A percentile compares a stretch with the other conserved stretches of the same genome.
Evolutionary conservation across 306 rosid species (phyloP).

Genomic region (Sphenostylis stenocarpa): DNA sequence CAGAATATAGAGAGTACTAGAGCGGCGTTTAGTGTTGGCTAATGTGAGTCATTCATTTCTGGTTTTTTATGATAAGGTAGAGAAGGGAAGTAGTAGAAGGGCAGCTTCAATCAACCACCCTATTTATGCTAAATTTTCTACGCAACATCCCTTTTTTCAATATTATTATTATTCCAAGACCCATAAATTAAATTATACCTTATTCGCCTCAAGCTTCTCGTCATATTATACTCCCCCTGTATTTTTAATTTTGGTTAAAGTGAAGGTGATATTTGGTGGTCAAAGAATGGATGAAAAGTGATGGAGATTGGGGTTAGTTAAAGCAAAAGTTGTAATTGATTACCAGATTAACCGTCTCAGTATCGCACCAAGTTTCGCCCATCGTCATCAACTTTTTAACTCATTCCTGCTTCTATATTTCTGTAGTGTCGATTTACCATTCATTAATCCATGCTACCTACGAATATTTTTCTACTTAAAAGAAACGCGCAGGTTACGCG

Average conservation of each 20-base stretch:
- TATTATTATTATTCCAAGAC: not conserved
- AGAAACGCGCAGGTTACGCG: conserved; percentile 35
- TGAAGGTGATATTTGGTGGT: conserved; percentile 18
- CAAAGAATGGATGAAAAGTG: conserved; percentile 1
- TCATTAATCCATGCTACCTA: not conserved
- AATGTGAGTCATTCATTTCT: conserved; percentile 44
- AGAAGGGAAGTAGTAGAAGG: not conserved
- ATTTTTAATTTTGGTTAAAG: too few species aligned
- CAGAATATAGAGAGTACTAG: not conserved
- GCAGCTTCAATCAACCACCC: conserved; percentile 32
- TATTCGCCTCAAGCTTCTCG: not conserved
- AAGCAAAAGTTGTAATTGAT: conserved; percentile 13
- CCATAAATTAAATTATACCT: not conserved
- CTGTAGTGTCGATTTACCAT: not conserved
- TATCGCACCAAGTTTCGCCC: not conserved
- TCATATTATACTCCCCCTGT: not conserved
- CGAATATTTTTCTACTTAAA: not conserved
- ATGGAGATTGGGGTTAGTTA: conserved; percentile 19
- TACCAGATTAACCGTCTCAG: not conserved
- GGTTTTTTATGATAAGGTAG: conserved; percentile 36
- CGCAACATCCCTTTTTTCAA: not conserved
- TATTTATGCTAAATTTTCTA: conserved; percentile 37
- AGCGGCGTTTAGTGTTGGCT: not conserved
- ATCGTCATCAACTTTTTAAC: not conserved
- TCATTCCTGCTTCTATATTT: not conserved